Percentiles rank a stretch among this genome's conserved stretches.
Evolutionary conservation across 148 eudicot species (phyloP).

Genomic region (Drosera capensis): DNA sequence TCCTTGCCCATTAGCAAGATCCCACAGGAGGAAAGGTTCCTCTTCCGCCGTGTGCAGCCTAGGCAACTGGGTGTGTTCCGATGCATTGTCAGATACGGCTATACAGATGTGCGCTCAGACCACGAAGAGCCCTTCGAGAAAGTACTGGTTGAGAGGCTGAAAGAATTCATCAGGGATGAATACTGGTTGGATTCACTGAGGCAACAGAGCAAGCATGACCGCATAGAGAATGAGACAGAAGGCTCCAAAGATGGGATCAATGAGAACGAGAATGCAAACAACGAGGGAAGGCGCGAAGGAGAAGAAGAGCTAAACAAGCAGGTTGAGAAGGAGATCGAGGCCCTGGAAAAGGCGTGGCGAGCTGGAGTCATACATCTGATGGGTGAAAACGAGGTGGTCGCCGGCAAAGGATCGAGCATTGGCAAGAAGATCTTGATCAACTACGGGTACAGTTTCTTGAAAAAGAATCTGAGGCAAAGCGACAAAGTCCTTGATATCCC

Average conservation of each 20-base stretch:
- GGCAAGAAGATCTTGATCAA: slow-evolving; percentile 35
- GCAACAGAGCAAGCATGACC: not conserved
- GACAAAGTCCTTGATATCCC: slow-evolving; percentile 43
- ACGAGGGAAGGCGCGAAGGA: not conserved
- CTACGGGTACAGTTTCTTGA: slow-evolving; percentile 36
- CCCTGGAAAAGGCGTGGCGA: slow-evolving; percentile 27
- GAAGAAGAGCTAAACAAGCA: slow-evolving; percentile 3
- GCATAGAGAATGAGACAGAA: not conserved
- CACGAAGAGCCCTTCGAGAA: slow-evolving; percentile 42
- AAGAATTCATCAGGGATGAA: slow-evolving; percentile 28
- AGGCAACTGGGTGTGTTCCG: slow-evolving; percentile 40
- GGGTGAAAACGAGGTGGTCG: slow-evolving; percentile 44
- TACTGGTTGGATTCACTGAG: slow-evolving; percentile 6
- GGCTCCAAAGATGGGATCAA: not conserved
- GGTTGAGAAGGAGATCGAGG: slow-evolving; percentile 17
- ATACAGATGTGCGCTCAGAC: slow-evolving; percentile 29
- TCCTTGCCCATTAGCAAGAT: slow-evolving; percentile 49
- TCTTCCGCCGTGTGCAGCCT: slow-evolving; percentile 49
- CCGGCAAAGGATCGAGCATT: slow-evolving; percentile 21
- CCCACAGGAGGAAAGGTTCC: slow-evolving; percentile 36
- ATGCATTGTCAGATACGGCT: slow-evolving; percentile 58
- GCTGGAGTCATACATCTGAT: slow-evolving; percentile 44
- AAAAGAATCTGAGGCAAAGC: slow-evolving; percentile 38
- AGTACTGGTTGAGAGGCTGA: slow-evolving; percentile 25
- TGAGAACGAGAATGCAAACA: not conserved